A percentile compares a stretch with the other conserved stretches of the same genome.
Evolutionary conservation across 495 filamentous ascomycete genomes (phyloP).

Genomic region (Aspergillus nanangensis): DNA sequence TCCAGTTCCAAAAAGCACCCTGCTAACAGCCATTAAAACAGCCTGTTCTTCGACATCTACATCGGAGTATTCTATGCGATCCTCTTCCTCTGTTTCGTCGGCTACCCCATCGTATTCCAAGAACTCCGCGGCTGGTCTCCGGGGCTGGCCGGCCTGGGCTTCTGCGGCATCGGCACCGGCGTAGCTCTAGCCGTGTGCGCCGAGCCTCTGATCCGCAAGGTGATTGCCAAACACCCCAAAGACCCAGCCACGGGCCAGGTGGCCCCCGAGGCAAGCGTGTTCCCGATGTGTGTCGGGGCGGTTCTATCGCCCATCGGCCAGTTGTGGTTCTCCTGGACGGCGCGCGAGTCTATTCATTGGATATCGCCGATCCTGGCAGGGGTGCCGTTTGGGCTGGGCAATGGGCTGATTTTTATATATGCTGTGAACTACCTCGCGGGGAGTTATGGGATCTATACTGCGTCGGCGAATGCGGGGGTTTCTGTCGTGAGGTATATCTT

Average conservation of each 20-base stretch:
- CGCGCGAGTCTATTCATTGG: conserved; percentile 62
- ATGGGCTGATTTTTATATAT: conserved; percentile 69
- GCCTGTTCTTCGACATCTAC: conserved; percentile 66
- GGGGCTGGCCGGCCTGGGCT: conserved; percentile 62
- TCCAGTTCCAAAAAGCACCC: conserved; percentile 44
- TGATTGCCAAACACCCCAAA: conserved; percentile 60
- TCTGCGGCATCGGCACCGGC: conserved; percentile 67
- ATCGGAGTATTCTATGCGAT: conserved; percentile 64
- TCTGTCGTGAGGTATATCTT: conserved; percentile 54
- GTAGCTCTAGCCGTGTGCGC: conserved; percentile 58
- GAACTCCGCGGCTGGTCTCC: conserved; percentile 63
- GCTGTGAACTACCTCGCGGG: conserved; percentile 65
- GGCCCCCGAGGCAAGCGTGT: conserved; percentile 63
- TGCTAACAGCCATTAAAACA: too few relatives aligned
- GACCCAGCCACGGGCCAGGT: conserved; percentile 59
- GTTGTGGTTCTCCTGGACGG: conserved; percentile 75
- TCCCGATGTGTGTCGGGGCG: conserved; percentile 60
- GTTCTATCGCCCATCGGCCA: conserved; percentile 62
- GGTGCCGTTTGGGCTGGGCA: conserved; percentile 69
- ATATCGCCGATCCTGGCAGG: conserved; percentile 65
- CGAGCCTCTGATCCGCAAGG: conserved; percentile 57
- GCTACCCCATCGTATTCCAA: conserved; percentile 68
- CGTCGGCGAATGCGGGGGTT: conserved; percentile 67
- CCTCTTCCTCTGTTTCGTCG: conserved; percentile 72
- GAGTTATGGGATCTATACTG: conserved; percentile 67